Percentiles rank a stretch among this genome's conserved stretches.
Evolutionary conservation across 495 filamentous ascomycete genomes (phyloP).

Genomic region (Penicillium daleae): DNA sequence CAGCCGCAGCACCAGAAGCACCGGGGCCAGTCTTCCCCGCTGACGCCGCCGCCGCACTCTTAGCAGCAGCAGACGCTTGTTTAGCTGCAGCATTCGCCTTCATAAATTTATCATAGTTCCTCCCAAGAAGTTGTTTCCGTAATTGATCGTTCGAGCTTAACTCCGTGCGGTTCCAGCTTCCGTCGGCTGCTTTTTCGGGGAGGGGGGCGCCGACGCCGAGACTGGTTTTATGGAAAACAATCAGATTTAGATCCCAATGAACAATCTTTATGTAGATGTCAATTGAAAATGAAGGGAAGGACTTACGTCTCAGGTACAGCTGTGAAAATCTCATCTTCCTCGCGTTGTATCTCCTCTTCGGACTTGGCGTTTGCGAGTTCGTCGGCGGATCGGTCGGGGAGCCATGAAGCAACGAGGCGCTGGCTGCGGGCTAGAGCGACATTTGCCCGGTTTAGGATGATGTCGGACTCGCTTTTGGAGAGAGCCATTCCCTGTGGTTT

Average conservation of each 20-base stretch:
- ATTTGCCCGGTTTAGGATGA: constrained; percentile 55
- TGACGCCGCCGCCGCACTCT: constrained; percentile 10
- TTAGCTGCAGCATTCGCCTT: constrained; percentile 28
- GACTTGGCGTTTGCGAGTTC: constrained; percentile 48
- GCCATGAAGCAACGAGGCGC: constrained; percentile 56
- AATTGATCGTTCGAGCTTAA: constrained; percentile 49
- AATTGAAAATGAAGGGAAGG: neutral
- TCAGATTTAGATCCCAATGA: no score
- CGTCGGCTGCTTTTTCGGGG: constrained; percentile 45
- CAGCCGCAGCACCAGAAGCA: constrained; percentile 5
- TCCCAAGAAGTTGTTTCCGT: constrained; percentile 53
- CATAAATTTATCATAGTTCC: constrained; percentile 48
- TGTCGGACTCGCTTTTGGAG: constrained; percentile 47
- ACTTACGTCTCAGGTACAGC: constrained; percentile 56
- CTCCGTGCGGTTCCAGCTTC: constrained; percentile 45
- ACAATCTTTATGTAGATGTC: no score
- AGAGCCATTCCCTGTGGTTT: constrained; percentile 36
- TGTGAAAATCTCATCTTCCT: constrained; percentile 56
- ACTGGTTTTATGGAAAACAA: no score
- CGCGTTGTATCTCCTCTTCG: constrained; percentile 47
- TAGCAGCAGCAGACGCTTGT: constrained; percentile 11
- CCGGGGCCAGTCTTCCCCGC: neutral
- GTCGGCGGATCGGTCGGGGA: constrained; percentile 48
- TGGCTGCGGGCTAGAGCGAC: constrained; percentile 55
- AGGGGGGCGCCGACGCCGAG: constrained; percentile 52